phyloP scores from a whole-genome alignment of 768 basidiomycete species.

The Lactifluus pinguis region DNA sequence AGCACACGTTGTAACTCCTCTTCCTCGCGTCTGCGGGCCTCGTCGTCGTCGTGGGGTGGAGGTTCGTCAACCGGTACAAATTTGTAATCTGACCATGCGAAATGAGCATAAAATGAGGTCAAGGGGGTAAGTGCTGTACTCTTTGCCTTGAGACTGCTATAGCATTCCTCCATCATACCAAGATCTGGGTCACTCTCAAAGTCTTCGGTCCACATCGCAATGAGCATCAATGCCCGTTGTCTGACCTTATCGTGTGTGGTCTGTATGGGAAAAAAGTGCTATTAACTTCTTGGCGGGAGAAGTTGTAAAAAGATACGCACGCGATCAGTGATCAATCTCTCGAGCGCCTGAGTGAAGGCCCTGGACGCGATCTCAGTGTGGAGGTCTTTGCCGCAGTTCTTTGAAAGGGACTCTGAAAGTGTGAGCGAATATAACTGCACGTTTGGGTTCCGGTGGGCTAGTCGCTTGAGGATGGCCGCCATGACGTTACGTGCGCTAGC shows the following conservation, averaged over 20 bases:
- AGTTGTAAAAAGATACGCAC: constrained; percentile 31
- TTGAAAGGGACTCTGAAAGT: constrained; percentile 78
- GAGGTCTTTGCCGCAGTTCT: constrained; percentile 78
- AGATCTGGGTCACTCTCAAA: constrained; percentile 74
- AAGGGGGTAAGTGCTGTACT: constrained; percentile 37
- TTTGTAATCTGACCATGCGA: constrained; percentile 47
- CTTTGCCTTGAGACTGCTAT: constrained; percentile 71
- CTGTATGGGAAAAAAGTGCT: constrained; percentile 32
- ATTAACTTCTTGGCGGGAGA: not conserved
- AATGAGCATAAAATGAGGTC: not conserved
- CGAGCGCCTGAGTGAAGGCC: constrained; percentile 84
- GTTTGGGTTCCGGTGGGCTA: constrained; percentile 90
- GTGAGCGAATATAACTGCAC: constrained; percentile 92
- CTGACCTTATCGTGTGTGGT: constrained; percentile 90
- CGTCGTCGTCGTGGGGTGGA: constrained; percentile 67
- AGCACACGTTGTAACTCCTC: constrained; percentile 90
- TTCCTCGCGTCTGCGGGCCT: constrained; percentile 76
- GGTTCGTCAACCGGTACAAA: constrained; percentile 56
- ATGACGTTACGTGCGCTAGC: constrained; percentile 84
- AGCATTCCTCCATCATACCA: constrained; percentile 88
- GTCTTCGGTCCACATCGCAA: constrained; percentile 78
- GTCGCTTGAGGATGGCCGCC: constrained; percentile 77
- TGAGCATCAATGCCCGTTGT: constrained; percentile 55
- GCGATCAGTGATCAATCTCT: constrained; percentile 81
- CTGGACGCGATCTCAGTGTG: constrained; percentile 83